These are phyloP conservation scores for Russula abietina DNA, from an alignment of 768 basidiomycete species.

Conservation along the genomic window DNA sequence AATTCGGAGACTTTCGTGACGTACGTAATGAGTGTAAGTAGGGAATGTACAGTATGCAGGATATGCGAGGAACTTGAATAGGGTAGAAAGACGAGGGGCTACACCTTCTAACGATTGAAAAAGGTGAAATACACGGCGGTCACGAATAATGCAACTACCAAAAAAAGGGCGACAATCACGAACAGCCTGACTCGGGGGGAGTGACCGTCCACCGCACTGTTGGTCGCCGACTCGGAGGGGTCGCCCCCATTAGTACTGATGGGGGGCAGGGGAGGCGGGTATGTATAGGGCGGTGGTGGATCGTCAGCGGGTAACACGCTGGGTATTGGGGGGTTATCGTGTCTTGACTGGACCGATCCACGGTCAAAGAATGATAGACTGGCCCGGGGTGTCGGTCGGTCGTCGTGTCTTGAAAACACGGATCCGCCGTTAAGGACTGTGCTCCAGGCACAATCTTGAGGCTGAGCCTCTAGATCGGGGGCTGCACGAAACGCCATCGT, in stretches of 20 bases:
- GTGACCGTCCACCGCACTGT: neutral
- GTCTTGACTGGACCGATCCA: too few relatives aligned
- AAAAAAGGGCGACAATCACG: neutral
- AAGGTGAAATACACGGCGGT: neutral
- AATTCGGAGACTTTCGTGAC: neutral
- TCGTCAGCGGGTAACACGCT: neutral
- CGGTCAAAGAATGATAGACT: too few relatives aligned
- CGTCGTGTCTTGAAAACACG: neutral
- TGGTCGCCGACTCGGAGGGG: neutral
- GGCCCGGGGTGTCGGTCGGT: too few relatives aligned
- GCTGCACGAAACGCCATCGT: neutral
- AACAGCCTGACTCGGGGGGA: too few relatives aligned
- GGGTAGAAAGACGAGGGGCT: neutral
- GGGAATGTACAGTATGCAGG: conserved; percentile 1
- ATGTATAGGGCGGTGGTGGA: neutral
- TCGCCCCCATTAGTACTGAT: conserved; percentile 32
- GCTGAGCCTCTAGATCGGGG: conserved; percentile 9
- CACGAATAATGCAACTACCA: neutral
- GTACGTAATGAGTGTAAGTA: conserved; percentile 3
- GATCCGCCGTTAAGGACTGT: neutral
- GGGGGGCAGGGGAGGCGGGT: conserved; percentile 38
- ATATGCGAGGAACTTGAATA: neutral
- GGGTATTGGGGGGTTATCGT: too few relatives aligned
- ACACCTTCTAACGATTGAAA: neutral
- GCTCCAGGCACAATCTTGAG: conserved; percentile 15